phyloP scores from a whole-genome alignment of 441 rosid genomes.

The Gossypium davidsonii region DNA sequence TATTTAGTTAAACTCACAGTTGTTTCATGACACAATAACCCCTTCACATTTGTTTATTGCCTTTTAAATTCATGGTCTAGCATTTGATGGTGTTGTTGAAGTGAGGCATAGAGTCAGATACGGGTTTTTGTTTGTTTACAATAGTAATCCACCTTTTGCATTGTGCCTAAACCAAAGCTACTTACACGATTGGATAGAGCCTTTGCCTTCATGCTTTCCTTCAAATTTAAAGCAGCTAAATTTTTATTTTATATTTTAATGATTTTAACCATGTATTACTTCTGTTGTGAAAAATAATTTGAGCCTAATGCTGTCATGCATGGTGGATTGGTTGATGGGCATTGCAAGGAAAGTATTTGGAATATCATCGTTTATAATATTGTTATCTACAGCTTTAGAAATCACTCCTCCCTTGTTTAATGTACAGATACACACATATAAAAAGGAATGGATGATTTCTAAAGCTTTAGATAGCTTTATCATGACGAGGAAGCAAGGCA shows the following conservation, averaged over 20 bases:
- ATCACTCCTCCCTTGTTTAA: not conserved
- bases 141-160: constrained; percentile 31
- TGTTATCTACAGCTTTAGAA: not conserved
- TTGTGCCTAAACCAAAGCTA: constrained; percentile 25
- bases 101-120: constrained; percentile 18
- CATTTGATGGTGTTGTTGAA: not conserved
- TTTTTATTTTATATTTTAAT: not conserved
- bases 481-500: too few relatives aligned
- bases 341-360: too few relatives aligned
- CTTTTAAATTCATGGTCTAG: not conserved
- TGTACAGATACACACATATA: too few relatives aligned
- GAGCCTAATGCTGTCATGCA: too few relatives aligned
- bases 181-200: constrained; percentile 24
- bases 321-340: too few relatives aligned
- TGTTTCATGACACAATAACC: constrained; percentile 26
- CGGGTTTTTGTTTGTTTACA: constrained; percentile 23
- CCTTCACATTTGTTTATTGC: constrained; percentile 10
- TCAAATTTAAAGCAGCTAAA: constrained; percentile 29
- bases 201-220: constrained; percentile 11
- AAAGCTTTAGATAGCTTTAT: too few relatives aligned
- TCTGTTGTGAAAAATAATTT: too few relatives aligned
- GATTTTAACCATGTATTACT: too few relatives aligned
- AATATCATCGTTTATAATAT: not conserved
- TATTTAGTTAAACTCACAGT: not conserved
- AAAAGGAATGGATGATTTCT: too few relatives aligned